Percentiles rank a stretch among this genome's conserved stretches.
Evolutionary conservation across 73 alveolate genomes (phyloP).

Genomic region (Paramecium pentaurelia): DNA sequence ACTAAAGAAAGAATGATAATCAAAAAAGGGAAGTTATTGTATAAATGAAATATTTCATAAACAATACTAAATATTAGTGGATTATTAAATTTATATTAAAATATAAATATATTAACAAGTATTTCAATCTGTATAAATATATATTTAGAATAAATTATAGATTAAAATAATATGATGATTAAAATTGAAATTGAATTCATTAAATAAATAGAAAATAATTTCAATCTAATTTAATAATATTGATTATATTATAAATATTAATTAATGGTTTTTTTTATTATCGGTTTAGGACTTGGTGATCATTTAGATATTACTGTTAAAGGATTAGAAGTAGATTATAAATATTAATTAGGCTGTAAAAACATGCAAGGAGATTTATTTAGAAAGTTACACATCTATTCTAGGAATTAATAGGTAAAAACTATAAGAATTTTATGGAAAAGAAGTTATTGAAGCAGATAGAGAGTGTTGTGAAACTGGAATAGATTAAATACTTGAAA

Average conservation of each 20-base stretch:
- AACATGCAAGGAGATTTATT: slow-evolving; percentile 75
- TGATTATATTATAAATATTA: background rate
- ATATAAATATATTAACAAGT: too few relatives aligned
- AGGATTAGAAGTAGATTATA: slow-evolving; percentile 94
- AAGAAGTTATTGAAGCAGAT: slow-evolving; percentile 94
- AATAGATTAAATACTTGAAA: slow-evolving; percentile 92
- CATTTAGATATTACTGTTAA: slow-evolving; percentile 94
- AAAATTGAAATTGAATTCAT: background rate
- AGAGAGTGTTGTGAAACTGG: slow-evolving; percentile 98
- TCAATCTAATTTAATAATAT: background rate
- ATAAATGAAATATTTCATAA: background rate
- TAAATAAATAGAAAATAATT: background rate
- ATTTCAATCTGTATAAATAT: background rate
- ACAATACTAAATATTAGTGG: background rate
- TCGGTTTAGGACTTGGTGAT: slow-evolving; percentile 98
- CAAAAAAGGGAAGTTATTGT: background rate
- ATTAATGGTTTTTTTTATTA: slow-evolving; percentile 95
- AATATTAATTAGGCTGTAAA: background rate
- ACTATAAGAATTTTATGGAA: slow-evolving; percentile 88
- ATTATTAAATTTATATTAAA: too few relatives aligned
- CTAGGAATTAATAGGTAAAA: slow-evolving; percentile 81
- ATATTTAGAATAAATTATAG: too few relatives aligned
- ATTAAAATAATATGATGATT: too few relatives aligned
- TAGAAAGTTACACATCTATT: slow-evolving; percentile 97
- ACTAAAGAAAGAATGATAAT: background rate